Evolutionary conservation across 2,329 filamentous ascomycete species (phyloP).

Genomic region (Colletotrichum liriopes): DNA sequence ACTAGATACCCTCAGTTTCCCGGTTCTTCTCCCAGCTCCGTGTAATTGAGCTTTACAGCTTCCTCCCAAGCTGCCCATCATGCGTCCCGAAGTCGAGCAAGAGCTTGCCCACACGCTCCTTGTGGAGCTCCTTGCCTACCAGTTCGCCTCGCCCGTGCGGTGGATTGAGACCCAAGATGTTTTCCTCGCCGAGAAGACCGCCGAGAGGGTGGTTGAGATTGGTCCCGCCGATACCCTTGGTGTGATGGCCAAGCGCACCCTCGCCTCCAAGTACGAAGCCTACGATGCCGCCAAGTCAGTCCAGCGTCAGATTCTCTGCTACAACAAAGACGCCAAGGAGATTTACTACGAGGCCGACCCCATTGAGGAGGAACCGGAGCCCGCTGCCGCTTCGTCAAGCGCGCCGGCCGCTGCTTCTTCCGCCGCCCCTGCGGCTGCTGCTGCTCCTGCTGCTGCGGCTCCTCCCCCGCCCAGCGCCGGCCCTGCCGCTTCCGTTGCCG

Average conservation of each 20-base stretch:
- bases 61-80: constrained; percentile 63
- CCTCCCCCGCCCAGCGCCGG: constrained; percentile 81
- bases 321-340: constrained; percentile 99
- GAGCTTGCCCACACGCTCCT: constrained; percentile 98
- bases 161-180: constrained; percentile 99
- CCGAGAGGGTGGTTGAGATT: constrained; percentile 97
- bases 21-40: constrained; percentile 44
- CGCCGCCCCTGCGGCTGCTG: constrained; percentile 61
- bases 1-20: constrained; percentile 39
- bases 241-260: constrained; percentile 96
- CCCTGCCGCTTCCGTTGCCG: constrained; percentile 87
- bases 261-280: constrained; percentile 98
- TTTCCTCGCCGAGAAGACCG: constrained; percentile 94
- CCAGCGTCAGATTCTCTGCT: constrained; percentile 97
- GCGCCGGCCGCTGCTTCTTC: constrained; percentile 60
- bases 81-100: constrained; percentile 99
- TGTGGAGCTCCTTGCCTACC: constrained; percentile 98
- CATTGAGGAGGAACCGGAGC: constrained; percentile 88
- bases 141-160: constrained; percentile 98
- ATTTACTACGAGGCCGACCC: constrained; percentile 99
- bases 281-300: constrained; percentile 98
- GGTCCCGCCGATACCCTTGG: constrained; percentile 97
- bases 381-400: constrained; percentile 65
- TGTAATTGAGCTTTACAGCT: constrained; percentile 39
- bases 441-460: constrained; percentile 70